These are phyloP conservation scores for Vickermania ingenoplastis DNA, from an alignment of 208 protist genomes.

Conservation along the genomic window DNA sequence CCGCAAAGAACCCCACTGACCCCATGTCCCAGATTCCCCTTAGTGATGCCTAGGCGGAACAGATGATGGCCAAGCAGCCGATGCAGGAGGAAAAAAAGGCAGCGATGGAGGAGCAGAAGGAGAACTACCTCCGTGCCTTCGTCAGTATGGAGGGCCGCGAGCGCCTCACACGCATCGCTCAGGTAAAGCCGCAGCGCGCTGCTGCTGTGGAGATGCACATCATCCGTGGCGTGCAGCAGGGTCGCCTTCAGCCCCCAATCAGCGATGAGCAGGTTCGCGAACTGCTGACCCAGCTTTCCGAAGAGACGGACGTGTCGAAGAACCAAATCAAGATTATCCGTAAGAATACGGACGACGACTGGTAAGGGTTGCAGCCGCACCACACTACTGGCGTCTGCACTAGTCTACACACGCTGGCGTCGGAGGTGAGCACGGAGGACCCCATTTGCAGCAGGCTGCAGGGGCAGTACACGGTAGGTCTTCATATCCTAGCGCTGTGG, in stretches of 20 bases:
- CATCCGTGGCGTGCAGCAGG: constrained; percentile 77
- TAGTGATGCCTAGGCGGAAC: constrained; percentile 79
- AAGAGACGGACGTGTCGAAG: too few species aligned
- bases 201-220: constrained; percentile 81
- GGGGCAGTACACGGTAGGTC: neutral
- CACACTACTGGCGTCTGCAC: too few species aligned
- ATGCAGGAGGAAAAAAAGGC: constrained; percentile 82
- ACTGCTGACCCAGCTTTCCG: constrained; percentile 49
- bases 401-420: too few species aligned
- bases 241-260: constrained; percentile 81
- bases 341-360: too few species aligned
- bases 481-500: neutral
- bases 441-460: neutral
- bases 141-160: constrained; percentile 82
- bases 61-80: constrained; percentile 84
- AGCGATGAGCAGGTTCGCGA: constrained; percentile 74
- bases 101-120: constrained; percentile 85
- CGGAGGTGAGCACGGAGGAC: neutral
- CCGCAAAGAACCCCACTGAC: too few species aligned
- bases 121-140: constrained; percentile 76
- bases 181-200: constrained; percentile 80
- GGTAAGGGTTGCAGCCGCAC: too few species aligned
- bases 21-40: constrained; percentile 77
- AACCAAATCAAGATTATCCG: too few species aligned
- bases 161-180: constrained; percentile 79